Conservation (phyloP, 805 yeast species). For the Pichia eremophila region DNA sequence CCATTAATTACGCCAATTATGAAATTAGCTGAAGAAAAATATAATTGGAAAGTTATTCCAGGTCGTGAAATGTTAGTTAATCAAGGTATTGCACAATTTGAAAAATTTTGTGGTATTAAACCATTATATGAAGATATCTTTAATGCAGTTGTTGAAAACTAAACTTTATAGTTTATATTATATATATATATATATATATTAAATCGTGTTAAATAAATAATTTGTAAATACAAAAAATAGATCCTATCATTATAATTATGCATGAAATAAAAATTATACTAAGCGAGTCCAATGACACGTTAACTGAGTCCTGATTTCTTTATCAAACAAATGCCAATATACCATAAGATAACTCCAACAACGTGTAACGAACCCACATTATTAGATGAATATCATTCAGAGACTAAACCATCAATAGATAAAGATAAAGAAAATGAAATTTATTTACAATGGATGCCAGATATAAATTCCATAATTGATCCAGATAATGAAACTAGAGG, state of each 20-base stretch:
- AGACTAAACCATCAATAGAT: neutral
- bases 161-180: neutral
- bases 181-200: no score
- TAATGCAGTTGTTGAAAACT: slow-evolving; percentile 41
- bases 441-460: slow-evolving; percentile 13
- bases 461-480: slow-evolving; percentile 13
- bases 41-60: slow-evolving; percentile 72
- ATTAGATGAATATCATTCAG: neutral
- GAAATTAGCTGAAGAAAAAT: slow-evolving; percentile 56
- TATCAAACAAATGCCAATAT: no score
- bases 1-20: slow-evolving; percentile 82
- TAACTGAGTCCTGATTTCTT: no score
- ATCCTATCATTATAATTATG: no score
- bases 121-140: slow-evolving; percentile 58
- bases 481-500: slow-evolving; percentile 10
- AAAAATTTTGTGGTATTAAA: slow-evolving; percentile 57
- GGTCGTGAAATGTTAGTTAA: slow-evolving; percentile 89
- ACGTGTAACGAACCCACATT: neutral
- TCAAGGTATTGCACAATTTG: slow-evolving; percentile 87
- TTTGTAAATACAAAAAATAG: no score
- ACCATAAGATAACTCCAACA: neutral
- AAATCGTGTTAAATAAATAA: no score
- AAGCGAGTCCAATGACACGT: no score
- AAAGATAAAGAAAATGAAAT: neutral
- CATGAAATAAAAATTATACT: no score